Percentiles rank a stretch among this genome's conserved stretches.
Evolutionary conservation across 2,329 filamentous ascomycete species (phyloP).

Genomic region (Phaeosphaeria sp.): DNA sequence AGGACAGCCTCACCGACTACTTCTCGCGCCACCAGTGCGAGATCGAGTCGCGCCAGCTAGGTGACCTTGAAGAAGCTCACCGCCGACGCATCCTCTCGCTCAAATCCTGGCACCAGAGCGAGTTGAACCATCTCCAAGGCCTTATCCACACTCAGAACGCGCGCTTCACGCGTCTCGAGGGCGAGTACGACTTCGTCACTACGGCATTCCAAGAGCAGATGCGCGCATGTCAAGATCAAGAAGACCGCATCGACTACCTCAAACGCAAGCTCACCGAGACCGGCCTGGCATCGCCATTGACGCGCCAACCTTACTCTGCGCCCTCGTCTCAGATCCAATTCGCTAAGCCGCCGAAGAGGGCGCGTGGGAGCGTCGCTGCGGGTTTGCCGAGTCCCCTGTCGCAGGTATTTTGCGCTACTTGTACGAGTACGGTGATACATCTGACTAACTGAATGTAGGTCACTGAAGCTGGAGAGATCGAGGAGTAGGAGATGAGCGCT

Average conservation of each 20-base stretch:
- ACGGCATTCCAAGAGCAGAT: slow-evolving; percentile 21
- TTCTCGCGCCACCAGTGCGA: slow-evolving; percentile 4
- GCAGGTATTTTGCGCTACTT: neutral
- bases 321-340: slow-evolving; percentile 20
- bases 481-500: neutral
- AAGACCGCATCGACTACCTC: slow-evolving; percentile 39
- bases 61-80: slow-evolving; percentile 14
- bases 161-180: slow-evolving; percentile 15
- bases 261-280: slow-evolving; percentile 34
- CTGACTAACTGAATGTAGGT: neutral
- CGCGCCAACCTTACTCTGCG: slow-evolving; percentile 17
- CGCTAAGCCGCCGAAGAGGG: neutral
- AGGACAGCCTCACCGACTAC: slow-evolving; percentile 5
- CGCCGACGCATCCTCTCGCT: slow-evolving; percentile 8
- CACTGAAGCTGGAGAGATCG: neutral
- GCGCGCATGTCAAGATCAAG: slow-evolving; percentile 27
- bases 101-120: slow-evolving; percentile 9
- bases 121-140: slow-evolving; percentile 7
- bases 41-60: slow-evolving; percentile 10
- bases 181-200: slow-evolving; percentile 21
- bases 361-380: neutral
- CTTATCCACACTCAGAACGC: slow-evolving; percentile 5
- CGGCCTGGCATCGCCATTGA: slow-evolving; percentile 1
- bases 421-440: neutral
- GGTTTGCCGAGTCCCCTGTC: neutral